Evolutionary conservation across 176 grass and related monocot genomes (phyloP), one percentile per base, ranked within the genome.

Genomic region (Eragrostis curvula): DNA sequence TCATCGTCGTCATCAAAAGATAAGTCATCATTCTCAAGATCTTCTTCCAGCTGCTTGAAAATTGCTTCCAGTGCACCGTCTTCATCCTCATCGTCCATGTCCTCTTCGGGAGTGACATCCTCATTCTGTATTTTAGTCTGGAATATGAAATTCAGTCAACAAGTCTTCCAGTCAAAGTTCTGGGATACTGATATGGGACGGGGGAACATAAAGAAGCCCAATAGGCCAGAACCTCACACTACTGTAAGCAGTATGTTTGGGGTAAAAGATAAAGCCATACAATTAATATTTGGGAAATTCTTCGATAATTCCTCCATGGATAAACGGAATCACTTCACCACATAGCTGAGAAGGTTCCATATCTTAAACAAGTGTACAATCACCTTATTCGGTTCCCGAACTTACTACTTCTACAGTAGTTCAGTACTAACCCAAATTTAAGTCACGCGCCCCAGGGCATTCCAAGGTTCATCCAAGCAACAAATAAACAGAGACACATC

Each of bases 21-120:
- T 36, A 85, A 83, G 68, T 90, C 85, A 56, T 96, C 83, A 24
- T 90, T 96, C 62, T 87, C 84, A 20, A 99, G 62, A 76, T 99
- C 96, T 90, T 93, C 89, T 51, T 96, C 96, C 27, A 99, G 87
- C 49, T 93, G 84, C 74, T 79, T 85, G 79, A 99, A 99, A 77
- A 96, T 86, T 49, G 84, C 87, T 78, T 96, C 89, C 76, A 99
- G 59, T 12, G 82, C 87, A 83, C 77, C 87, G 63, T 94, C 84
- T 14, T 85, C 85, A 6, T 88, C 79, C 30, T 86, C 83, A 18
- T 81, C 71, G 12, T 89, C 81, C 53, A 62, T 73, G 29, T 0
- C 52, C 62, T 89, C 79, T 59, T 84, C 74, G 64, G 29, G 76
- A 28, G 60, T 8, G 29, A 64, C 73, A 63, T 73, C 82, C 28